phyloP scores from a whole-genome alignment of 306 rosid genomes.

The Cucurbita moschata region DNA sequence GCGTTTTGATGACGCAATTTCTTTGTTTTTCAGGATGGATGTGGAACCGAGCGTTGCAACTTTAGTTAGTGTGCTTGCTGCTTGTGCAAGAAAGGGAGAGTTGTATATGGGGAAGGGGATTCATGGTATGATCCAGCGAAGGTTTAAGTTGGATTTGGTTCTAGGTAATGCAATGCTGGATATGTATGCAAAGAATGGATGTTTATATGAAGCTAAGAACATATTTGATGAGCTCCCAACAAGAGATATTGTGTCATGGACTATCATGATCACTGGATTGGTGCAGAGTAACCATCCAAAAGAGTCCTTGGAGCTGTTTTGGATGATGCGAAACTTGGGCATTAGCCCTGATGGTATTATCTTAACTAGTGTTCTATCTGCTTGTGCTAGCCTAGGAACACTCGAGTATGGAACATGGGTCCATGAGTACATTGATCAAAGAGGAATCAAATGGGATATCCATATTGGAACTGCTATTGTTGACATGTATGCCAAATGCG shows the following conservation, averaged over 20 bases:
- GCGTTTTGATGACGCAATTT: conserved; percentile 31
- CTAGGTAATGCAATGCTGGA: conserved; percentile 57
- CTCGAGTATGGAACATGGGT: conserved; percentile 68
- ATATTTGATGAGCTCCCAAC: conserved; percentile 39
- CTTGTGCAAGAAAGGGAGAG: conserved; percentile 41
- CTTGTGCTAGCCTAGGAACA: conserved; percentile 64
- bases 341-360: conserved; percentile 41
- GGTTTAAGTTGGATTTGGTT: conserved; percentile 20
- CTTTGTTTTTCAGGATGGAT: conserved; percentile 29
- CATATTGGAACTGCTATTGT: conserved; percentile 56
- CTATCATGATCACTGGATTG: conserved; percentile 53
- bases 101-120: conserved; percentile 45
- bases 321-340: conserved; percentile 34
- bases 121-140: conserved; percentile 49
- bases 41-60: conserved; percentile 55
- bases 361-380: conserved; percentile 57
- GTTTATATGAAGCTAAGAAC: conserved; percentile 39
- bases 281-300: conserved; percentile 44
- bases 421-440: conserved; percentile 41
- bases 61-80: conserved; percentile 44
- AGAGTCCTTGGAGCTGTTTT: conserved; percentile 50
- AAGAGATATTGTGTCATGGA: conserved; percentile 67
- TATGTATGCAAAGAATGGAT: conserved; percentile 55
- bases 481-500: conserved; percentile 75
- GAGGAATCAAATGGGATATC: conserved; percentile 48